These are phyloP conservation scores for Ustilago esculenta DNA, from an alignment of 1,284 basidiomycete species.

Conservation along the genomic window DNA sequence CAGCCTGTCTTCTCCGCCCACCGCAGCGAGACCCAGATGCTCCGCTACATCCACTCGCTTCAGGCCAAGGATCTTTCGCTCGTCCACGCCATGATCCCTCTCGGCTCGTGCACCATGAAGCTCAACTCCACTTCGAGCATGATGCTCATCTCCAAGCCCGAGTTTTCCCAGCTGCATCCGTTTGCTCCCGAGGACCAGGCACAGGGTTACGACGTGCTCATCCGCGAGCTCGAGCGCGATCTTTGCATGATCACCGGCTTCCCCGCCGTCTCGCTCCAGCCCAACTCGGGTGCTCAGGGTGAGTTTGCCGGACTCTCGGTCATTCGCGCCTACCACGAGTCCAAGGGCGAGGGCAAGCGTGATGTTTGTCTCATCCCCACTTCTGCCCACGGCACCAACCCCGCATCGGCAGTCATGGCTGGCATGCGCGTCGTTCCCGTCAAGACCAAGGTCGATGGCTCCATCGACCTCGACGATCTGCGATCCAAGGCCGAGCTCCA, in stretches of 20 bases:
- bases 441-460: slow-evolving; percentile 86
- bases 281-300: slow-evolving; percentile 95
- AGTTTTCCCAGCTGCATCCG: slow-evolving; percentile 88
- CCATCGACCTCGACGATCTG: slow-evolving; percentile 87
- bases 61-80: slow-evolving; percentile 94
- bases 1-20: slow-evolving; percentile 89
- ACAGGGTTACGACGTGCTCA: slow-evolving; percentile 83
- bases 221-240: slow-evolving; percentile 89
- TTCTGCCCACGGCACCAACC: slow-evolving; percentile 87
- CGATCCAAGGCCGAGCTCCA: slow-evolving; percentile 87
- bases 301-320: slow-evolving; percentile 94
- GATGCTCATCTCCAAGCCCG: slow-evolving; percentile 93
- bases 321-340: slow-evolving; percentile 92
- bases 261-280: slow-evolving; percentile 91
- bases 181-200: slow-evolving; percentile 92
- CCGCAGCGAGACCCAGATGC: slow-evolving; percentile 97
- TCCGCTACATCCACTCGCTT: slow-evolving; percentile 87
- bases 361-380: slow-evolving; percentile 94
- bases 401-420: slow-evolving; percentile 88
- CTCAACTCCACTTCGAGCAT: slow-evolving; percentile 77
- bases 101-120: slow-evolving; percentile 76
- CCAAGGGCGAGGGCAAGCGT: slow-evolving; percentile 83
- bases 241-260: slow-evolving; percentile 95
- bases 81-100: slow-evolving; percentile 94
- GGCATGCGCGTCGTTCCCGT: slow-evolving; percentile 94